Base-by-base conservation (phyloP, 2,329 filamentous ascomycete genomes). In the Leptographium wingfieldii region DNA sequence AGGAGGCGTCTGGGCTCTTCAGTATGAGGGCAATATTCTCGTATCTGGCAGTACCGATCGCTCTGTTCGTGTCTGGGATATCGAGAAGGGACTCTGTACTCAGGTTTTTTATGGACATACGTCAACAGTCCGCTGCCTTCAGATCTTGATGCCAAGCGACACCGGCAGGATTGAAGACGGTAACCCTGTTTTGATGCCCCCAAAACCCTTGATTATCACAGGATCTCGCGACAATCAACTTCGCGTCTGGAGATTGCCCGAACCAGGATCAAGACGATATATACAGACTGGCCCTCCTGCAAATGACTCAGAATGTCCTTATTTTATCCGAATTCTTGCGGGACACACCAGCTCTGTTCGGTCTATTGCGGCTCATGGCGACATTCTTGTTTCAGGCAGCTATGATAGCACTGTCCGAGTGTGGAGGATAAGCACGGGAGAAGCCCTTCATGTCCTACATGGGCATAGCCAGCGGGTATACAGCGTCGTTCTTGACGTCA, bases 51-150 rank as follows among this genome's bases (percentile, higher is more conserved):
- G 92, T 7, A 99, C 94, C 0, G 94, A 99, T 73, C 82, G 94
- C 55, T 95, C 94, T 12, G 94, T 99, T n/a, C 85, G 94, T n/a
- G 92, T 99, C 0, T 99, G 94, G 94, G 92, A 99, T 70, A 96
- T 99, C 64, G 90, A 95, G 69, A 87, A 87, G 67, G 94, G 92
- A 0, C 82, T 88, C 54, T 96, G 92, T 72, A 92, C 92, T 12
- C 94, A 99, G 70, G 87, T 96, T 0, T 99, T 99, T 70, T 92
- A 96, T 69, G 95, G 94, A 0, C 94, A 99, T 70, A 99, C 94
- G 11, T 97, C 92, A 51, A 99, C 94, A 16, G 94, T 99, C 3
- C 86, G 94, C 64, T 99, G 94, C 69, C 76, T 99, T 62, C 92
- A 97, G 69, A 97, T 99, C 60, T 77, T 99, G 52, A 87, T 95